Percentiles rank a stretch among this genome's conserved stretches.
phyloP scores from a whole-genome alignment of 148 eudicot genomes.

The Suaeda aralocaspica region DNA sequence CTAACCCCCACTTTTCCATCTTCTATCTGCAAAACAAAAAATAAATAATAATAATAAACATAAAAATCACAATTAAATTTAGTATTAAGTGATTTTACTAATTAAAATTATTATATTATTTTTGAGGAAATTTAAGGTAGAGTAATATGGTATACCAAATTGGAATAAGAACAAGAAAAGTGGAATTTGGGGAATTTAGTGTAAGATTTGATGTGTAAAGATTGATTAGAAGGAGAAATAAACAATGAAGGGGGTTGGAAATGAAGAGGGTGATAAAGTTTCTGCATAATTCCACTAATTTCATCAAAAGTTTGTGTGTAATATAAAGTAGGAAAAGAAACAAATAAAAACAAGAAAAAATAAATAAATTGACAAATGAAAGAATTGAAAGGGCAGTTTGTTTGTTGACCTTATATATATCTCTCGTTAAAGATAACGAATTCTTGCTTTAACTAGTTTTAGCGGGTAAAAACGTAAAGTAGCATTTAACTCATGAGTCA shows the following conservation, averaged over 20 bases:
- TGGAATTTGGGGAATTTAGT: slow-evolving; percentile 15
- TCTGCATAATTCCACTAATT: slow-evolving; percentile 17
- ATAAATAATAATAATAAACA: too few relatives aligned
- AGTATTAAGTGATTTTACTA: too few relatives aligned
- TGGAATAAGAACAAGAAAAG: slow-evolving; percentile 27
- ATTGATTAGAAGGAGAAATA: slow-evolving; percentile 3
- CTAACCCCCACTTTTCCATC: slow-evolving; percentile 21
- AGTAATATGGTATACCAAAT: slow-evolving; percentile 11
- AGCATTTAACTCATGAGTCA: too few relatives aligned
- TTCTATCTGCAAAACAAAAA: slow-evolving; percentile 24
- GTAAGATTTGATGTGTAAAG: slow-evolving; percentile 12
- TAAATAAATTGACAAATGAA: too few relatives aligned
- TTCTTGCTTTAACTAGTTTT: too few relatives aligned
- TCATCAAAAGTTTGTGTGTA: too few relatives aligned
- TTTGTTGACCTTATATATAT: too few relatives aligned
- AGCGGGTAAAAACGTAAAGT: too few relatives aligned
- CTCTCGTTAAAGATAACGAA: too few relatives aligned
- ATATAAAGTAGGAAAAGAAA: too few relatives aligned
- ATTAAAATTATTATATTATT: neutral
- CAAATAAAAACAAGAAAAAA: too few relatives aligned
- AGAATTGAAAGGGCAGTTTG: too few relatives aligned
- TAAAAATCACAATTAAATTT: neutral
- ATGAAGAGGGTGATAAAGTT: slow-evolving; percentile 17
- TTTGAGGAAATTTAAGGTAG: neutral
- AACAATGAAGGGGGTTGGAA: neutral